Base-by-base conservation (phyloP, 2,329 filamentous ascomycete genomes). In the Penicillium freii region DNA sequence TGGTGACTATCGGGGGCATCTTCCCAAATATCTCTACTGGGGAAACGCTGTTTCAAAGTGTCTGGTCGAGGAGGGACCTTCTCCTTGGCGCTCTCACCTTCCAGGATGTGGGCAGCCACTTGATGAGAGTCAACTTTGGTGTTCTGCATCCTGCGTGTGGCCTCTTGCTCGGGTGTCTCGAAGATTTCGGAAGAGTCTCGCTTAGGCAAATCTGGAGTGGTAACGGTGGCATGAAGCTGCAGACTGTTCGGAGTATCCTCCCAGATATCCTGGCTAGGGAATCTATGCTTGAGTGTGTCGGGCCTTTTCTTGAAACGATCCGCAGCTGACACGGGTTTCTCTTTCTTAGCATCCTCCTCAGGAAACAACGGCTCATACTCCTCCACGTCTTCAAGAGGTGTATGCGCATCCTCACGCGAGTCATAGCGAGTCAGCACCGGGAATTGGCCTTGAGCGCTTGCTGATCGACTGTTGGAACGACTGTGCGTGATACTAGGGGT, bases 251-350 rank as follows among this genome's bases (percentile, higher is more conserved):
- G 94, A 0, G 91, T 88, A 73, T 99, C 95, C 77, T 99, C 94
- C 94, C 94, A 99, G 40, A 97, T 85, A 72, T 99, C 94, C 72
- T 92, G 89, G 73, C 92, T 97, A 1, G 94, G 94, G 75, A 99
- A 99, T 60, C 88, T 88, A 62, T 85, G 84, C 59, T 82, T 78
- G 62, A 85, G 81, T 54, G 78, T 60, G 39, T 81, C 78, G 5
- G 80, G 77, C 38, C 80, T 78, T 55, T 74, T 76, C 72, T 84
- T 86, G 64, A 86, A 78, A 62, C 81, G 81, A 57, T 85, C 81
- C 33, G 77, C 77, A 33, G 80, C 75, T n/a, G 80, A 80, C 49
- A 81, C 70, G 9, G 78, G 78, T 56, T 81, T 77, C 25, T 81
- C 76, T 53, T 82, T 78, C 55, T 85, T 83, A 4, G 83, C 82